Percentiles rank a stretch among this genome's conserved stretches.
Conservation (phyloP, 768 basidiomycete species). For the Boletus pseudopeckii region DNA sequence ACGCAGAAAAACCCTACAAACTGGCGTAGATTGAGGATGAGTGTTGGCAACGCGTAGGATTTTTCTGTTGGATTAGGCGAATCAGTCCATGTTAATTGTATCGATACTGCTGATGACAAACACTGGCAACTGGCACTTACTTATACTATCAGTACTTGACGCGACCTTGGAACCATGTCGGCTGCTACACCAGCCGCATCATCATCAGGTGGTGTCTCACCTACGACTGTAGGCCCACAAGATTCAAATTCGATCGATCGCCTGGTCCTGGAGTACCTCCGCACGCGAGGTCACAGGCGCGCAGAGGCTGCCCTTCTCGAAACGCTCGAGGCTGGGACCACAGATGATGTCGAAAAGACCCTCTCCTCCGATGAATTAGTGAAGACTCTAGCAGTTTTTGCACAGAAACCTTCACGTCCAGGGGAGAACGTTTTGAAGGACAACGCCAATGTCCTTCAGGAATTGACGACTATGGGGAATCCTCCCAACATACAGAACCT, state of each 20-base stretch:
- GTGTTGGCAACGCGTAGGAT: too few species aligned
- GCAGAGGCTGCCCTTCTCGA: slow-evolving; percentile 45
- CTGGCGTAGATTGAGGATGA: too few species aligned
- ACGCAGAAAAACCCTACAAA: not conserved
- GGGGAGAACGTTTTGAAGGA: slow-evolving; percentile 74
- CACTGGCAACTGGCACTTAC: too few species aligned
- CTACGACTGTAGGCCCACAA: slow-evolving; percentile 27
- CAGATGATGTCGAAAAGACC: slow-evolving; percentile 37
- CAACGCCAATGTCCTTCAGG: slow-evolving; percentile 59
- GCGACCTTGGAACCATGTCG: slow-evolving; percentile 25
- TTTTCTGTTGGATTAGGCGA: not conserved
- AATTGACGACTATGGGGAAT: slow-evolving; percentile 65
- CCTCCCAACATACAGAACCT: slow-evolving; percentile 71
- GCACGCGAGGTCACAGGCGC: slow-evolving; percentile 41
- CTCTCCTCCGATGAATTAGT: slow-evolving; percentile 49
- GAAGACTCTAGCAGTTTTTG: slow-evolving; percentile 61
- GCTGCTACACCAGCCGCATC: slow-evolving; percentile 32
- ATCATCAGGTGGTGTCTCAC: slow-evolving; percentile 33
- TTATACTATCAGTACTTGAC: too few species aligned
- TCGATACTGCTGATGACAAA: too few species aligned
- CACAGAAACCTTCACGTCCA: slow-evolving; percentile 62
- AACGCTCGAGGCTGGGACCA: slow-evolving; percentile 29
- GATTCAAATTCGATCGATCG: slow-evolving; percentile 36
- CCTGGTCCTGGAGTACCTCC: slow-evolving; percentile 48
- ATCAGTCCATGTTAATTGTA: not conserved